Evolutionary conservation across 148 eudicot genomes (phyloP).

Genomic region (Cornus suecica): DNA sequence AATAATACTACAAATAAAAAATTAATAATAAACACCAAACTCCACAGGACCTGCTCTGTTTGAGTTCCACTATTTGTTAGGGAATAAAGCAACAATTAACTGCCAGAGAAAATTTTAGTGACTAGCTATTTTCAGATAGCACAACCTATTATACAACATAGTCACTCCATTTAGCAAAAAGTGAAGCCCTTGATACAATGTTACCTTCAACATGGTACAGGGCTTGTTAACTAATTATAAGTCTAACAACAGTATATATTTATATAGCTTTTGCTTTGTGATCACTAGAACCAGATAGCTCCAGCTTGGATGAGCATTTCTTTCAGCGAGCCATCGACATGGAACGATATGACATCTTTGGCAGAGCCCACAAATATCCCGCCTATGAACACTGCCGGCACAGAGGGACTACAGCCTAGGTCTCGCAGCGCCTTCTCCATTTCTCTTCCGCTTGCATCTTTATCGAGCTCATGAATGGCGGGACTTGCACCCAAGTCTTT

Average conservation of each 20-base stretch:
- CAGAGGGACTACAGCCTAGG: constrained; percentile 33
- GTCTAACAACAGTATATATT: too few species aligned
- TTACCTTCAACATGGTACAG: not conserved
- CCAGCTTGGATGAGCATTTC: constrained; percentile 38
- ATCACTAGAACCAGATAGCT: constrained; percentile 53
- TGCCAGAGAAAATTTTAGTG: not conserved
- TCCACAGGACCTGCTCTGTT: not conserved
- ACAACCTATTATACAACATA: not conserved
- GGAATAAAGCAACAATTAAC: not conserved
- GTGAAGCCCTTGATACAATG: not conserved
- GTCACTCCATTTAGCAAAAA: not conserved
- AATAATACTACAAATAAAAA: not conserved
- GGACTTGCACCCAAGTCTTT: constrained; percentile 51
- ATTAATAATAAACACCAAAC: not conserved
- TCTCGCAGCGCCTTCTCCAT: constrained; percentile 36
- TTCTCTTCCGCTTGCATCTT: constrained; percentile 32
- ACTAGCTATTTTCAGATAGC: not conserved
- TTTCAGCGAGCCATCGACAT: constrained; percentile 44
- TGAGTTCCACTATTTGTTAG: not conserved
- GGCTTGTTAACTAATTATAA: not conserved
- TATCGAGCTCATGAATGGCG: constrained; percentile 42
- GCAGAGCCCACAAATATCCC: constrained; percentile 42
- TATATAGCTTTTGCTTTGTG: not conserved
- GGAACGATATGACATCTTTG: constrained; percentile 41
- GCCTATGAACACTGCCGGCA: constrained; percentile 52